phyloP scores from a whole-genome alignment of 202 grass and related monocot genomes.

The Cymbopogon flexuosus region DNA sequence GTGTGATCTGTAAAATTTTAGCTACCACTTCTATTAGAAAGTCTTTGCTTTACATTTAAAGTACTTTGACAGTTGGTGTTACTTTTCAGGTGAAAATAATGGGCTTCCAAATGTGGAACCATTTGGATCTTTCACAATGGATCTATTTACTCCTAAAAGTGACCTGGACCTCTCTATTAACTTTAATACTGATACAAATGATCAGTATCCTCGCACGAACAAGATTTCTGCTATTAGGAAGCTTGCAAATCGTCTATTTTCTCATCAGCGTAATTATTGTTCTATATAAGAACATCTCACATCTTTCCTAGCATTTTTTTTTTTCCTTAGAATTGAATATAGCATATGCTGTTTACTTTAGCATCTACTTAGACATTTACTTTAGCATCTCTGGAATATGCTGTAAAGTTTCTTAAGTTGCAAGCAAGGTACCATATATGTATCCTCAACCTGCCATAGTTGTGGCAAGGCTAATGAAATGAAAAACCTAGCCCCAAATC shows the following conservation, averaged over 20 bases:
- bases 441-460: too few relatives aligned
- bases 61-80: constrained; percentile 18
- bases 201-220: constrained; percentile 45
- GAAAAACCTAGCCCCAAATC: too few relatives aligned
- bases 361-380: too few relatives aligned
- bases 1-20: background rate
- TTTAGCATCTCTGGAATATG: too few relatives aligned
- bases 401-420: too few relatives aligned
- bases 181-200: constrained; percentile 43
- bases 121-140: constrained; percentile 95
- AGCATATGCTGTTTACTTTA: too few relatives aligned
- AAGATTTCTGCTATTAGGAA: constrained; percentile 70
- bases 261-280: constrained; percentile 59
- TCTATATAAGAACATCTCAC: background rate
- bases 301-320: constrained; percentile 17
- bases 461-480: too few relatives aligned
- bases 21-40: constrained; percentile 5
- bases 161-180: constrained; percentile 93
- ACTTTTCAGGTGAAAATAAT: constrained; percentile 56
- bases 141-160: constrained; percentile 85
- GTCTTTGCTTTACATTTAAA: constrained; percentile 6
- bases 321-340: too few relatives aligned
- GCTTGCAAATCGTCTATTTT: constrained; percentile 47
- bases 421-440: too few relatives aligned
- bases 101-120: constrained; percentile 56